phyloP scores from a whole-genome alignment of 768 basidiomycete species.

The Lactifluus piperatus region DNA sequence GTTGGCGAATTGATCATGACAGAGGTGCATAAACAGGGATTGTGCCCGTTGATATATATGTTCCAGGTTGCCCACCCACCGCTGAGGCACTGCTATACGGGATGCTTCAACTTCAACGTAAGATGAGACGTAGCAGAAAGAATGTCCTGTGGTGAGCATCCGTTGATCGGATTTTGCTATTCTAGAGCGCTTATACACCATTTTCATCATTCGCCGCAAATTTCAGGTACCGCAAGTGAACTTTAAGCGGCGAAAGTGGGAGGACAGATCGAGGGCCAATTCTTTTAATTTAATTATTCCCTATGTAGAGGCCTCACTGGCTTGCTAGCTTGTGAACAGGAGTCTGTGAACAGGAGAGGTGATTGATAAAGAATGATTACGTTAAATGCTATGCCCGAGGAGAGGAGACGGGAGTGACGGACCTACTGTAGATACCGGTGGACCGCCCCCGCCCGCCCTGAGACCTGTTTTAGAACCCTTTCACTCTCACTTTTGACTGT shows the following conservation, averaged over 20 bases:
- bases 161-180: neutral
- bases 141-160: conserved; percentile 72
- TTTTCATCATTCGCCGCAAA: neutral
- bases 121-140: conserved; percentile 87
- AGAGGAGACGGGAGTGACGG: neutral
- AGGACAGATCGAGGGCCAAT: neutral
- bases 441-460: too few species aligned
- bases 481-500: neutral
- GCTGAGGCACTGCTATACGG: conserved; percentile 97
- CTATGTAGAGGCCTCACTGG: neutral
- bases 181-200: neutral
- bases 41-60: conserved; percentile 97
- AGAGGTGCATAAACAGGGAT: conserved; percentile 47
- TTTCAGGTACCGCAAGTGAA: conserved; percentile 43
- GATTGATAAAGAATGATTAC: neutral
- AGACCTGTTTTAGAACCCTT: neutral
- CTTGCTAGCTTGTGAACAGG: neutral
- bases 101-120: conserved; percentile 93
- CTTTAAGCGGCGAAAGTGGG: neutral
- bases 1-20: conserved; percentile 10
- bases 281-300: neutral
- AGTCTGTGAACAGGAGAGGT: too few species aligned
- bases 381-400: neutral
- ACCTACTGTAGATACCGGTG: too few species aligned
- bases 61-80: conserved; percentile 89